phyloP scores from a whole-genome alignment of 805 yeast species.

The Candida suzukii region DNA sequence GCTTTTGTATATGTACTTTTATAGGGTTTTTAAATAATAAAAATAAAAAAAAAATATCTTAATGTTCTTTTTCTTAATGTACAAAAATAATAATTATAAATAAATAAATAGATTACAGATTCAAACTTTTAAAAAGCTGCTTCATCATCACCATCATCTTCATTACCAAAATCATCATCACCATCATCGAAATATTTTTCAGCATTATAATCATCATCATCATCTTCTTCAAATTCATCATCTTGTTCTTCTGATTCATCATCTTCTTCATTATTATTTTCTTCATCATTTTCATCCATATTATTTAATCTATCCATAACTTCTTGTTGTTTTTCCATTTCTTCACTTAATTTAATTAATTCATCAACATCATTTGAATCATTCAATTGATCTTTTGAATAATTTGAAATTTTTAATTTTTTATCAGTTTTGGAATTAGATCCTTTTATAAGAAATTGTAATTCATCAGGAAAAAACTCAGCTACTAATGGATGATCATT shows the following conservation, averaged over 20 bases:
- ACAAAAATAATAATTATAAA: not conserved
- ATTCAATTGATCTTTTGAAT: slow-evolving; percentile 31
- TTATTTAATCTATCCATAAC: slow-evolving; percentile 26
- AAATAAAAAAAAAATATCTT: too few relatives aligned
- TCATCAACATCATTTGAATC: slow-evolving; percentile 22
- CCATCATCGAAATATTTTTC: slow-evolving; percentile 73
- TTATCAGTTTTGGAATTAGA: slow-evolving; percentile 36
- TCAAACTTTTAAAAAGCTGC: slow-evolving; percentile 47
- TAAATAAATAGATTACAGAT: not conserved
- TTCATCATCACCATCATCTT: slow-evolving; percentile 58
- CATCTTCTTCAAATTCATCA: slow-evolving; percentile 67
- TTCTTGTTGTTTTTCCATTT: slow-evolving; percentile 20
- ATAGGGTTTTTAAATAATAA: too few relatives aligned
- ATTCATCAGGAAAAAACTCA: slow-evolving; percentile 68
- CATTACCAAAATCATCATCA: slow-evolving; percentile 51
- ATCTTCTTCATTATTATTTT: slow-evolving; percentile 29
- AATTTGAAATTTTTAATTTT: slow-evolving; percentile 34
- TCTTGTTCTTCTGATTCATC: slow-evolving; percentile 53
- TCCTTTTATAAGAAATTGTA: slow-evolving; percentile 65
- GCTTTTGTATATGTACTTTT: too few relatives aligned
- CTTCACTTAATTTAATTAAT: slow-evolving; percentile 17
- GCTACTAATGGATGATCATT: slow-evolving; percentile 72
- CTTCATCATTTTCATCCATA: slow-evolving; percentile 34
- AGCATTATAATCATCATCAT: slow-evolving; percentile 74
- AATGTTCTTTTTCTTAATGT: too few relatives aligned